A percentile compares a stretch with the other conserved stretches of the same genome.
phyloP scores from a whole-genome alignment of 2,329 filamentous ascomycete genomes.

The Pseudogymnoascus sp. region DNA sequence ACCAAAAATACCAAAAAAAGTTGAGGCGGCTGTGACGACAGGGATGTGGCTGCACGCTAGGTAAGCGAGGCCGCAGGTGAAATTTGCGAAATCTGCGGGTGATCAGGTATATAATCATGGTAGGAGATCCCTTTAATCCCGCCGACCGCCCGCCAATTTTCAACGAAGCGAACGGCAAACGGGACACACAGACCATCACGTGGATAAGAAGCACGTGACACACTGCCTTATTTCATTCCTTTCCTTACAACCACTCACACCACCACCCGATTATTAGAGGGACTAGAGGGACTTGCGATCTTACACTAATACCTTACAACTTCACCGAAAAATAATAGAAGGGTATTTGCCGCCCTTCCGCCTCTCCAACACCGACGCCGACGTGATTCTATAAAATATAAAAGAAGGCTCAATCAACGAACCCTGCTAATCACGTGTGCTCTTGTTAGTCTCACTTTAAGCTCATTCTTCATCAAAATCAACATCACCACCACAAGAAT shows the following conservation, averaged over 20 bases:
- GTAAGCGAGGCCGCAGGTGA: constrained; percentile 7
- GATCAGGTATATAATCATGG: constrained; percentile 9
- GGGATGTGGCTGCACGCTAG: constrained; percentile 8
- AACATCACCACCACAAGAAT: background rate
- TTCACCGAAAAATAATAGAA: no score
- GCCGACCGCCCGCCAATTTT: constrained; percentile 9
- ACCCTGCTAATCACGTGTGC: constrained; percentile 1
- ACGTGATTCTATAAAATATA: no score
- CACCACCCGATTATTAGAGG: no score
- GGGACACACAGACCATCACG: background rate
- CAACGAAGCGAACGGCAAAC: background rate
- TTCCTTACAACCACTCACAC: background rate
- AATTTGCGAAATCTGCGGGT: constrained; percentile 9
- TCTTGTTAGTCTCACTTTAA: background rate
- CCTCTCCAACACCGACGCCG: no score
- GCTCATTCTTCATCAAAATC: background rate
- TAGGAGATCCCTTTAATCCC: background rate
- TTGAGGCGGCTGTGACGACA: constrained; percentile 9
- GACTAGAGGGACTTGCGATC: no score
- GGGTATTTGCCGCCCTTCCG: no score
- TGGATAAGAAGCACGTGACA: background rate
- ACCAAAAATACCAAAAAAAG: background rate
- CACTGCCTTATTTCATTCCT: background rate
- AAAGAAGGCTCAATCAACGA: background rate
- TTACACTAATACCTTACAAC: no score